A percentile compares a stretch with the other conserved stretches of the same genome.
Conservation (phyloP, 1,284 basidiomycete genomes). For the Sphaerobolus stellatus region DNA sequence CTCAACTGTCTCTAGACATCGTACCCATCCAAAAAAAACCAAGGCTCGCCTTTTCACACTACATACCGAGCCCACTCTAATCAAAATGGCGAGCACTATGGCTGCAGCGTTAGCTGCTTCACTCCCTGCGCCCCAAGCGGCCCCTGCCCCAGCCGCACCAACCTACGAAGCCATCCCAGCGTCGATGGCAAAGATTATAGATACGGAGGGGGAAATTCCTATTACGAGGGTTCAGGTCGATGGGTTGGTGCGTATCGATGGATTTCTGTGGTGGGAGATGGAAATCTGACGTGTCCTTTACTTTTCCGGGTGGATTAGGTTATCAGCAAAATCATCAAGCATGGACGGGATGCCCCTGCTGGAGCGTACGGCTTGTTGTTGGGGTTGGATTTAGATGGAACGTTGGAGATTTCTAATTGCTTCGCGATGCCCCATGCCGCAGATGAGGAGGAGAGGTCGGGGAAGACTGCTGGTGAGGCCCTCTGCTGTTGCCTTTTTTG, state of each 20-base stretch:
- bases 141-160: slow-evolving; percentile 59
- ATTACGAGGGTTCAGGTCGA: slow-evolving; percentile 78
- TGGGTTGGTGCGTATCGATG: slow-evolving; percentile 63
- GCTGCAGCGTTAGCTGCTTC: slow-evolving; percentile 82
- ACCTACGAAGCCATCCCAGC: slow-evolving; percentile 81
- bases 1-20: too few species aligned
- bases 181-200: slow-evolving; percentile 86
- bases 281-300: too few species aligned
- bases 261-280: too few species aligned
- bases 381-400: slow-evolving; percentile 89
- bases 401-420: slow-evolving; percentile 89
- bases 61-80: too few species aligned
- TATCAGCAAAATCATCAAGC: slow-evolving; percentile 91
- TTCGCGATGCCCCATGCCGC: slow-evolving; percentile 80
- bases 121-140: slow-evolving; percentile 63
- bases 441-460: slow-evolving; percentile 77
- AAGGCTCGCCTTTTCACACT: too few species aligned
- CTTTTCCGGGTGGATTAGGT: slow-evolving; percentile 54
- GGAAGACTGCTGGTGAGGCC: slow-evolving; percentile 66
- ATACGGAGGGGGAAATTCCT: slow-evolving; percentile 86
- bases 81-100: slow-evolving; percentile 85
- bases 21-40: too few species aligned
- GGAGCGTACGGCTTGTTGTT: slow-evolving; percentile 82
- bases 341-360: slow-evolving; percentile 63
- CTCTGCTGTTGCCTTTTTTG: neutral